Percentiles rank a stretch among this genome's conserved stretches.
phyloP scores from a whole-genome alignment of 345 rosid genomes.

The Chamaenerion angustifolium region DNA sequence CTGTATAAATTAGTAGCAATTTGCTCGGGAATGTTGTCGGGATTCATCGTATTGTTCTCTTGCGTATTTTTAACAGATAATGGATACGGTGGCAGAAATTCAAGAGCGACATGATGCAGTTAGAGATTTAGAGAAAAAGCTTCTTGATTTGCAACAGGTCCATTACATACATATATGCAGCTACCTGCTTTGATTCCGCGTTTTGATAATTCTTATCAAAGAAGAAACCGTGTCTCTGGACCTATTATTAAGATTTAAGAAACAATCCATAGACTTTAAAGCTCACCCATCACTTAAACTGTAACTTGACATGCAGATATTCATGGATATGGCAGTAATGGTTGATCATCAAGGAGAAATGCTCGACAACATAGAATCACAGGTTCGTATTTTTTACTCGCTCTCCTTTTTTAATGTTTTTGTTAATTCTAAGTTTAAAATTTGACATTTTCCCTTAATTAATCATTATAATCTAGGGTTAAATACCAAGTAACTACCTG shows the following conservation, averaged over 20 bases:
- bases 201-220: too few species aligned
- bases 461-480: too few species aligned
- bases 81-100: constrained; percentile 91
- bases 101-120: constrained; percentile 97
- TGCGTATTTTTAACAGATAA: constrained; percentile 32
- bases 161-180: too few species aligned
- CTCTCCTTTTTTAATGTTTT: neutral
- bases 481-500: too few species aligned
- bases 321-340: constrained; percentile 86
- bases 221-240: neutral
- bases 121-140: constrained; percentile 73
- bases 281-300: neutral
- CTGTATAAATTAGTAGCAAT: too few species aligned
- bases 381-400: constrained; percentile 21
- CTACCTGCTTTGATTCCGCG: too few species aligned
- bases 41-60: too few species aligned
- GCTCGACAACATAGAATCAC: constrained; percentile 81
- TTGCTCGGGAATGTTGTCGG: too few species aligned
- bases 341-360: constrained; percentile 89
- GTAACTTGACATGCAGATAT: constrained; percentile 35
- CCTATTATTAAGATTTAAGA: neutral
- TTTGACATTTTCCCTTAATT: too few species aligned
- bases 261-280: neutral
- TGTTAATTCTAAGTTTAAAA: too few species aligned
- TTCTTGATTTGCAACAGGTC: constrained; percentile 87